Evolutionary conservation across 495 filamentous ascomycete species (phyloP), one percentile per base, ranked within the genome.

Genomic region (Xylaria bambusicola): DNA sequence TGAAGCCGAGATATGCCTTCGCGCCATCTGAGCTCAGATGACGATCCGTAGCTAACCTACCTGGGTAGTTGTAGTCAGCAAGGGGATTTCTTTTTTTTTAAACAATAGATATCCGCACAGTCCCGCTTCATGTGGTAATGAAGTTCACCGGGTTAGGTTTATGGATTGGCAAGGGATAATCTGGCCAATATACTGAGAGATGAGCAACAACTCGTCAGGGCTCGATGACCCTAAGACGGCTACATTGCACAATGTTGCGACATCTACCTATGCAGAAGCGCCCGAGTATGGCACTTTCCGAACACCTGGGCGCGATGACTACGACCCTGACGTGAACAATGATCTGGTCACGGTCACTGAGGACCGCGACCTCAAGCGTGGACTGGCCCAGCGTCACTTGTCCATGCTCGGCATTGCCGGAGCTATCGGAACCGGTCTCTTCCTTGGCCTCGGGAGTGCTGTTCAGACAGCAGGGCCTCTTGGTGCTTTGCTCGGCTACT

Each of bases 361-460:
- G 62, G 58, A 66, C 44, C 68, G 70, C 50, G 62, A 73, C 23
- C 73, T 80, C 29, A 65, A 68, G 59, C 75, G 77, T 42, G 73
- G 72, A 8, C 67, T 80, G 5, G 69, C 66, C 40, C 74, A 79
- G 61, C 73, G 78, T 26, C 78, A 81, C 53, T 67, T 81, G 51
- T 78, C 77, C 52, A 80, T 79, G 76, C 73, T 77, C 40, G 77
- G 71, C 58, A 72, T 76, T 42, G 72, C 77, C 33, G 74, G 76
- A 17, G 70, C 74, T 26, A 77, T 80, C 55, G 76, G 86, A 40
- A 89, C 86, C 1, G 86, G 73, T 47, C 75, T 80, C 8, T 82
- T 80, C 52, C 72, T 82, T 17, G 73, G 80, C 0, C 70, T 80
- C 18, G 82, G 82, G 49, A 67, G 71, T 15, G 77, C 79, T 8